A percentile compares a stretch with the other conserved stretches of the same genome.
phyloP scores from a whole-genome alignment of 164 flowering plant genomes.

The Vitis rupestris region DNA sequence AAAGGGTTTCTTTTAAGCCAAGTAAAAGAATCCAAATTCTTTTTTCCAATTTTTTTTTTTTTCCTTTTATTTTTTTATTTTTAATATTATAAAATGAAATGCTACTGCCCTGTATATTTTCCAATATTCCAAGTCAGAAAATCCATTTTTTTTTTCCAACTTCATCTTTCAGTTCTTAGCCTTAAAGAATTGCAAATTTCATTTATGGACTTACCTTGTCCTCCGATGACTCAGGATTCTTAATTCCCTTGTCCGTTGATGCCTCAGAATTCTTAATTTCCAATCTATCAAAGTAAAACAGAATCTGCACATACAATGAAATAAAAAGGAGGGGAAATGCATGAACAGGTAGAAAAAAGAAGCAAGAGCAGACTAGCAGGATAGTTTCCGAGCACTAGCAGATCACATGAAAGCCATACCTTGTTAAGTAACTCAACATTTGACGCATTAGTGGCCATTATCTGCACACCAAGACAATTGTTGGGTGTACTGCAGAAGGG shows the following conservation, averaged over 20 bases:
- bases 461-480: conserved; percentile 64
- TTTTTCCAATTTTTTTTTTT: no score
- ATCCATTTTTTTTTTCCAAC: no score
- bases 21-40: no score
- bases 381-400: background rate
- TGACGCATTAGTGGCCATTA: conserved; percentile 71
- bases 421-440: conserved; percentile 64
- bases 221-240: conserved; percentile 22
- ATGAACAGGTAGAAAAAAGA: conserved; percentile 23
- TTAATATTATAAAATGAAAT: no score
- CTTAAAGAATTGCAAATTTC: no score
- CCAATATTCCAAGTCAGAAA: no score
- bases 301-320: conserved; percentile 39
- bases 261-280: conserved; percentile 37
- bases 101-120: no score
- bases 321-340: conserved; percentile 14
- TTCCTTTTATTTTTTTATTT: no score
- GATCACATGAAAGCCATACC: conserved; percentile 37
- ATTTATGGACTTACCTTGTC: conserved; percentile 31
- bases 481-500: conserved; percentile 58
- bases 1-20: no score
- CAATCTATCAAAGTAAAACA: conserved; percentile 50
- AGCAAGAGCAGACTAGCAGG: background rate
- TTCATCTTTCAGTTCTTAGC: no score
- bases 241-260: conserved; percentile 30